These are phyloP conservation scores for Candida vaughaniae DNA, from an alignment of 805 yeast species.

Conservation along the genomic window DNA sequence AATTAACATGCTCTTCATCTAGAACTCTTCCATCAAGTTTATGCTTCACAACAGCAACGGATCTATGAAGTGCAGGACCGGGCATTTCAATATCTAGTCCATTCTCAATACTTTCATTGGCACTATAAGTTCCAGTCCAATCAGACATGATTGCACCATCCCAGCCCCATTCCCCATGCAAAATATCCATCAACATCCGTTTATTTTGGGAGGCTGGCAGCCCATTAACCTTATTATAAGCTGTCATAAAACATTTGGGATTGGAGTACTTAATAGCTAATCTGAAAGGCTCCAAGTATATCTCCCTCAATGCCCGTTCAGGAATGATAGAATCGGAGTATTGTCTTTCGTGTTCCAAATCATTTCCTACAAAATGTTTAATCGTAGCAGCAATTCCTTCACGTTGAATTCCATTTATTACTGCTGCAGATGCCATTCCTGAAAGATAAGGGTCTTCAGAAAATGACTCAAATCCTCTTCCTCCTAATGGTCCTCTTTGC, in stretches of 20 bases:
- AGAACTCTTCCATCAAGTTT: slow-evolving; percentile 43
- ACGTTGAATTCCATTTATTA: slow-evolving; percentile 55
- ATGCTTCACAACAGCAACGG: slow-evolving; percentile 38
- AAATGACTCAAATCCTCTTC: slow-evolving; percentile 62
- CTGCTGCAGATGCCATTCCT: slow-evolving; percentile 47
- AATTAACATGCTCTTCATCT: slow-evolving; percentile 41
- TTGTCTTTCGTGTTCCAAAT: slow-evolving; percentile 56
- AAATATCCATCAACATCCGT: slow-evolving; percentile 41
- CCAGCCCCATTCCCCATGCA: slow-evolving; percentile 58
- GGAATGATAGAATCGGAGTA: slow-evolving; percentile 48
- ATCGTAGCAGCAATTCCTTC: slow-evolving; percentile 52
- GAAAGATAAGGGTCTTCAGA: slow-evolving; percentile 57
- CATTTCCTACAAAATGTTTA: slow-evolving; percentile 65
- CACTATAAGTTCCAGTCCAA: slow-evolving; percentile 59
- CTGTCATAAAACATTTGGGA: slow-evolving; percentile 60
- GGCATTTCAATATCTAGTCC: slow-evolving; percentile 71
- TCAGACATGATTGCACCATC: slow-evolving; percentile 60
- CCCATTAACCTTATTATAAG: slow-evolving; percentile 64
- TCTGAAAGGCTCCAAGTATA: slow-evolving; percentile 63
- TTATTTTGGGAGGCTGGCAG: slow-evolving; percentile 51
- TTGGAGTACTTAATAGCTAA: slow-evolving; percentile 51
- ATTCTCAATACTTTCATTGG: slow-evolving; percentile 44
- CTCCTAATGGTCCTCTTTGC: slow-evolving; percentile 60
- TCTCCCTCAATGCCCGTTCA: slow-evolving; percentile 63
- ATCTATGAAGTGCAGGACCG: slow-evolving; percentile 53